A percentile compares a stretch with the other conserved stretches of the same genome.
Evolutionary conservation across 768 basidiomycete genomes (phyloP).

Genomic region (Sporobolomyces phaffii): DNA sequence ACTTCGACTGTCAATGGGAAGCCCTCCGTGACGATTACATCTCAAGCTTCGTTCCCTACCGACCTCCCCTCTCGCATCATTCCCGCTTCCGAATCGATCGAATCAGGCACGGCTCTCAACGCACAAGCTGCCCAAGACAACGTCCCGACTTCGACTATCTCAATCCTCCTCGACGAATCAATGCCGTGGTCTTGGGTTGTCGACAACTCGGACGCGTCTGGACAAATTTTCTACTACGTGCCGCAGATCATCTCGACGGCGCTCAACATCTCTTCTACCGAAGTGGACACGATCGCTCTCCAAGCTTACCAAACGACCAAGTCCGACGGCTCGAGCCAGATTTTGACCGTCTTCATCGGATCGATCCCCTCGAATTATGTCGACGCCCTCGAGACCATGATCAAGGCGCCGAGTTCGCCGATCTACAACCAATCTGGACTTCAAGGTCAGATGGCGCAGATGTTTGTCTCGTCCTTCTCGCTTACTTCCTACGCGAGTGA

Average conservation of each 20-base stretch:
- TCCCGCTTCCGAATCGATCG: constrained; percentile 25
- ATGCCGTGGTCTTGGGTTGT: constrained; percentile 70
- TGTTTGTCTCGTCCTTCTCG: constrained; percentile 26
- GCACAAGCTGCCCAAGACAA: constrained; percentile 21
- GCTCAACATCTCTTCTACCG: constrained; percentile 48
- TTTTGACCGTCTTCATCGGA: constrained; percentile 66
- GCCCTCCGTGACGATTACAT: constrained; percentile 34
- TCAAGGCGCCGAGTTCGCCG: constrained; percentile 33
- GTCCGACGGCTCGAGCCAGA: constrained; percentile 50
- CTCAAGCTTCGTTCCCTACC: constrained; percentile 40
- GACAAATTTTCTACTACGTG: constrained; percentile 70
- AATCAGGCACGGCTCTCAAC: constrained; percentile 4
- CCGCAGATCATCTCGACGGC: constrained; percentile 55
- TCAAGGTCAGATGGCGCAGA: constrained; percentile 34
- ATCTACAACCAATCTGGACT: constrained; percentile 37
- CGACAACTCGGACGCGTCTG: constrained; percentile 54
- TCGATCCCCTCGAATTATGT: constrained; percentile 61
- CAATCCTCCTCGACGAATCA: constrained; percentile 57
- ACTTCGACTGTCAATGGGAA: constrained; percentile 31
- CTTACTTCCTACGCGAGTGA: constrained; percentile 24
- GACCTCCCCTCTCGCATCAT: constrained; percentile 41
- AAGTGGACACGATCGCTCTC: constrained; percentile 57
- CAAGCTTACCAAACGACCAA: constrained; percentile 61
- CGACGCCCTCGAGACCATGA: constrained; percentile 53
- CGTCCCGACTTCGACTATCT: constrained; percentile 52